Evolutionary conservation across 768 basidiomycete species (phyloP), one percentile per base, ranked within the genome.

Genomic region (Termitomyces sp.): DNA sequence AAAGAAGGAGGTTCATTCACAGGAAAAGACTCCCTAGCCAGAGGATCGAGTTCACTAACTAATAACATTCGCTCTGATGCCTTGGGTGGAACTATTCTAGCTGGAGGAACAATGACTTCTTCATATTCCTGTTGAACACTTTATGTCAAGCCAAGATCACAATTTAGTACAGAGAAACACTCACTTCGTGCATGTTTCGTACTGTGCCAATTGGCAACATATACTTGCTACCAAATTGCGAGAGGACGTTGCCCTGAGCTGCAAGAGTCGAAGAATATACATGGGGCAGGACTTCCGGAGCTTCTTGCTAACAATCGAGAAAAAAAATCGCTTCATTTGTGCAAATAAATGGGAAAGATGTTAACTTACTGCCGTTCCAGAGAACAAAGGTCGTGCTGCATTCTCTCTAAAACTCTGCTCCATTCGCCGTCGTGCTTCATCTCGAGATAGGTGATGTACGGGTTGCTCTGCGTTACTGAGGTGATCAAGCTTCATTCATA

Each of bases 91-190:
- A 96, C 80, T 2, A 84, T 77, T 62, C 76, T 87, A 0, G 93
- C 83, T 13, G 96, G 95, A 7, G 97, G 97, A 37, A 98, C 79
- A 24, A 85, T 79, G 18, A 97, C 90, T 76, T 98, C 95, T 71
- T 96, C 91, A 66, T 87, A 93, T 47, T 87, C 83, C 93, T 95
- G 62, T 54, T 18, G 36, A 44, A 18, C 58, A 51, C 55, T 36
- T 41, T 24, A 59, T 58, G 16, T 24, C 18, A 54, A 53, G 44
- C 24, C 18, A 34, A 22, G 3, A 24, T 31, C 34, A 20, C 20
- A 55, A 8, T 24, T 24, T 6, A 27, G 31, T 5, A 18, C 18
- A 39, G 12, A 34, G 5, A 42, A 41, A 30, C 24, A 22, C 75
- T 54, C 61, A 95, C 95, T 68, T 95, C 90, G 46, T 81, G 68